A percentile compares a stretch with the other conserved stretches of the same genome.
Evolutionary conservation across 2,329 filamentous ascomycete genomes (phyloP).

Genomic region (Neopestalotiopsis sp.): DNA sequence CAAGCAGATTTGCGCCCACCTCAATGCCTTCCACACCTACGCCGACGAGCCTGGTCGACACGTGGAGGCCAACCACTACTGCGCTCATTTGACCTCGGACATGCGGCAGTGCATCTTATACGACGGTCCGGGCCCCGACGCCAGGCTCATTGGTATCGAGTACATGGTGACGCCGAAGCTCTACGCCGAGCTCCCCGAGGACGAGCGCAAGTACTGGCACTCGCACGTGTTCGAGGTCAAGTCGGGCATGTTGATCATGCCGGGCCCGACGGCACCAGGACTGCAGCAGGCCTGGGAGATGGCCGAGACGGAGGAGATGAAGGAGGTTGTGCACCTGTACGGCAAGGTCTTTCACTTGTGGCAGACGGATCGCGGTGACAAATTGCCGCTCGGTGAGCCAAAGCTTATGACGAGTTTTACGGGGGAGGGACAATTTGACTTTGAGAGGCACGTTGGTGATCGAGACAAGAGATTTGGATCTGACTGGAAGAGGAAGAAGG

Average conservation of each 20-base stretch:
- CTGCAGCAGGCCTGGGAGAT: constrained; percentile 71
- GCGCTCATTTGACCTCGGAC: constrained; percentile 77
- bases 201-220: constrained; percentile 82
- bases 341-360: constrained; percentile 88
- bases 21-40: constrained; percentile 88
- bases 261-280: constrained; percentile 55
- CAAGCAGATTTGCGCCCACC: constrained; percentile 78
- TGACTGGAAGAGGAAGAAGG: constrained; percentile 50
- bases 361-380: constrained; percentile 79
- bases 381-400: constrained; percentile 55
- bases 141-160: constrained; percentile 81
- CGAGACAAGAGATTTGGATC: constrained; percentile 52
- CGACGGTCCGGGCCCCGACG: constrained; percentile 69
- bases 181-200: constrained; percentile 66
- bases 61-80: constrained; percentile 86
- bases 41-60: constrained; percentile 71
- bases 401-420: constrained; percentile 61
- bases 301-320: constrained; percentile 82
- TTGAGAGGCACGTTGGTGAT: constrained; percentile 47
- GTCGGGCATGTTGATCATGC: constrained; percentile 81
- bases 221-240: constrained; percentile 77
- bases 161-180: constrained; percentile 81
- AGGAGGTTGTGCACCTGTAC: constrained; percentile 74
- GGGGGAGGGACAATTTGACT: constrained; percentile 52
- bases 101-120: constrained; percentile 87